Percentiles rank a stretch among this genome's conserved stretches.
phyloP scores from a whole-genome alignment of 306 rosid genomes.

The Castanea crenata region DNA sequence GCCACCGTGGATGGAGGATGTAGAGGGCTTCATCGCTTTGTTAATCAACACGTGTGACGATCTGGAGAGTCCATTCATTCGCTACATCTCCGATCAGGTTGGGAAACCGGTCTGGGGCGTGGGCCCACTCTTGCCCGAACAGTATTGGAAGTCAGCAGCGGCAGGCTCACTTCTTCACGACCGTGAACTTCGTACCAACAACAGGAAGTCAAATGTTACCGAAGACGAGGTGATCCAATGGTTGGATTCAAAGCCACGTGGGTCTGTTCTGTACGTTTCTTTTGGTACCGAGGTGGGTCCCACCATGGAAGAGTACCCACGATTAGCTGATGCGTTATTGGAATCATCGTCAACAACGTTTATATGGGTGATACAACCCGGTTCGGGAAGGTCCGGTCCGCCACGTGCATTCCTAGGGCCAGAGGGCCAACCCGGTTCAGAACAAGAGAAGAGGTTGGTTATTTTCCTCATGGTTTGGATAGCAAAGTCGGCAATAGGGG shows the following conservation, averaged over 20 bases:
- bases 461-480: slow-evolving; percentile 46
- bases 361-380: slow-evolving; percentile 56
- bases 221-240: slow-evolving; percentile 59
- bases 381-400: slow-evolving; percentile 38
- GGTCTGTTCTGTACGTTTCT: slow-evolving; percentile 49
- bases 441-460: slow-evolving; percentile 16
- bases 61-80: slow-evolving; percentile 53
- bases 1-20: slow-evolving; percentile 42
- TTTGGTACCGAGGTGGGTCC: slow-evolving; percentile 66
- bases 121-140: slow-evolving; percentile 66
- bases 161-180: slow-evolving; percentile 39
- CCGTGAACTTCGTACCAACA: slow-evolving; percentile 30
- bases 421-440: background rate
- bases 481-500: slow-evolving; percentile 42
- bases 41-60: slow-evolving; percentile 76
- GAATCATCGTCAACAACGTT: slow-evolving; percentile 39
- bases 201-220: slow-evolving; percentile 29
- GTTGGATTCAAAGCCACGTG: slow-evolving; percentile 49
- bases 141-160: slow-evolving; percentile 45
- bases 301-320: slow-evolving; percentile 27
- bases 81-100: slow-evolving; percentile 25
- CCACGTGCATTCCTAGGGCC: background rate
- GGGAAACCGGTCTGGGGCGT: slow-evolving; percentile 62
- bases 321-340: slow-evolving; percentile 39
- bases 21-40: slow-evolving; percentile 19